Conservation (phyloP, 768 basidiomycete genomes). For the Naganishia friedmannii region DNA sequence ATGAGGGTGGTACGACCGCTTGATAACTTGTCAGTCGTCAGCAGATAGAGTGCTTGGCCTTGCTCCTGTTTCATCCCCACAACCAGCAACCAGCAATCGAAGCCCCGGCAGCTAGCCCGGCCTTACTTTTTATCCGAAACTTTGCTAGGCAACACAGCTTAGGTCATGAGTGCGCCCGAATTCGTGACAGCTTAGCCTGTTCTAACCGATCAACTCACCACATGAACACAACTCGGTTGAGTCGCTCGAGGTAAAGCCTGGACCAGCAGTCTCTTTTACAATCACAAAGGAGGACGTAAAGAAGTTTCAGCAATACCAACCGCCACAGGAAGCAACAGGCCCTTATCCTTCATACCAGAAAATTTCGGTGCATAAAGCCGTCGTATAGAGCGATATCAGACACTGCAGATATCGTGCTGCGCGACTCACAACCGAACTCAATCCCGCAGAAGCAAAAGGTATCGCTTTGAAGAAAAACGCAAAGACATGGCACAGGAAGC, state of each 20-base stretch:
- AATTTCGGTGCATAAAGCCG: background rate
- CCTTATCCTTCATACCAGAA: background rate
- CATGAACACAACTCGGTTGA: background rate
- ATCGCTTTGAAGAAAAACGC: background rate
- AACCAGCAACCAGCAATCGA: background rate
- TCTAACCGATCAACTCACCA: slow-evolving; percentile 12
- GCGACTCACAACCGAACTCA: background rate
- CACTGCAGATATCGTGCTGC: background rate
- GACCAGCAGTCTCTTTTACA: background rate
- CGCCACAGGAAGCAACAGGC: background rate
- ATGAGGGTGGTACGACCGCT: no score
- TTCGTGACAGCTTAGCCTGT: background rate
- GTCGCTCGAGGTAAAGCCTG: background rate
- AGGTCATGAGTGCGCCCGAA: background rate
- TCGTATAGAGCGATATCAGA: background rate
- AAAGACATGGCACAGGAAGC: slow-evolving; percentile 14
- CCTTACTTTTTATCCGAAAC: slow-evolving; percentile 22
- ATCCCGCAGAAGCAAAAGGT: background rate
- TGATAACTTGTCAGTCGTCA: background rate
- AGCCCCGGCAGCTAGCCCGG: background rate
- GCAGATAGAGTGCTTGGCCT: background rate
- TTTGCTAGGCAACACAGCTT: background rate
- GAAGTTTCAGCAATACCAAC: background rate
- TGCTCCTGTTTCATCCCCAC: background rate
- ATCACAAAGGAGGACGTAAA: background rate